These are phyloP conservation scores for Stellera chamaejasme DNA, from an alignment of 345 rosid species.

Conservation along the genomic window DNA sequence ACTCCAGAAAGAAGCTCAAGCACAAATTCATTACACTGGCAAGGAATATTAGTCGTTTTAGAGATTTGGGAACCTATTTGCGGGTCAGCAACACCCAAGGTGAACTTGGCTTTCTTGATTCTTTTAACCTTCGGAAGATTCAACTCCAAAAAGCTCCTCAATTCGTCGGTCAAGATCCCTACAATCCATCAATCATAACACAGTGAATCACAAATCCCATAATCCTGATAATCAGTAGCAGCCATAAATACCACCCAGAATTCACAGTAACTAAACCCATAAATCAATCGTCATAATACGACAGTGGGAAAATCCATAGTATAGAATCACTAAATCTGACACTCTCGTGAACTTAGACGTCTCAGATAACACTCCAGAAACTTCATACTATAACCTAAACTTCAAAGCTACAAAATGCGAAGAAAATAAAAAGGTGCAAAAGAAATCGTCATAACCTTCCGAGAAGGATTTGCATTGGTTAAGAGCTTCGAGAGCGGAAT, in stretches of 20 bases:
- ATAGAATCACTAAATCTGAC: too few relatives aligned
- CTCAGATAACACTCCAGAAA: background rate
- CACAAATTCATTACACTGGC: slow-evolving; percentile 79
- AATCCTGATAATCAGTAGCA: background rate
- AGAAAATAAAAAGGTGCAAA: background rate
- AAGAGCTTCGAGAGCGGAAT: slow-evolving; percentile 55
- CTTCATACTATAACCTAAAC: background rate
- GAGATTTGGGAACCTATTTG: slow-evolving; percentile 78
- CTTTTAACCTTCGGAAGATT: slow-evolving; percentile 78
- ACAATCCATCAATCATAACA: background rate
- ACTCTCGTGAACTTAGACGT: too few relatives aligned
- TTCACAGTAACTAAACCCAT: too few relatives aligned
- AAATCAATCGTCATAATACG: too few relatives aligned
- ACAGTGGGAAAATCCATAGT: too few relatives aligned
- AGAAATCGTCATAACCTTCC: slow-evolving; percentile 32
- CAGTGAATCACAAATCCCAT: background rate
- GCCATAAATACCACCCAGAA: too few relatives aligned
- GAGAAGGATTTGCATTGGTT: slow-evolving; percentile 65
- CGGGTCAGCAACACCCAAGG: slow-evolving; percentile 77
- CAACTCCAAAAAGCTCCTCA: slow-evolving; percentile 76
- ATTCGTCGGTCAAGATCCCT: slow-evolving; percentile 76
- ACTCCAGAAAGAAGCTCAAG: slow-evolving; percentile 89
- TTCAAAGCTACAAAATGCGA: too few relatives aligned
- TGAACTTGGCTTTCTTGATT: slow-evolving; percentile 70
- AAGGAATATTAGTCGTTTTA: slow-evolving; percentile 72